Conservation (phyloP, 1,284 basidiomycete genomes). For the Marasmius tenuissimus region DNA sequence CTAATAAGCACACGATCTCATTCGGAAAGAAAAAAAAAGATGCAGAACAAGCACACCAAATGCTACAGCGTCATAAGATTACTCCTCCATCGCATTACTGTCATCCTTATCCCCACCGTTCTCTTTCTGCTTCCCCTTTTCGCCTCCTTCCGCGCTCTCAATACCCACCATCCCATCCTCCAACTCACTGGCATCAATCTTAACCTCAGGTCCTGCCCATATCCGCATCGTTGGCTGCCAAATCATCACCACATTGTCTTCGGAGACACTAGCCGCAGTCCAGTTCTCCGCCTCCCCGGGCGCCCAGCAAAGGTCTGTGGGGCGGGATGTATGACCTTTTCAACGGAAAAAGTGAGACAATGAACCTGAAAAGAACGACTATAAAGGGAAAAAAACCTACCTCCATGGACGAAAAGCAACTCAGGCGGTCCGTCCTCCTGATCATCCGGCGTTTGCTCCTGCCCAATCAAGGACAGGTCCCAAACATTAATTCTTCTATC, state of each 20-base stretch:
- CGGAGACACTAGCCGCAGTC: slow-evolving; percentile 77
- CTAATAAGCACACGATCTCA: not conserved
- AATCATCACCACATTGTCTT: slow-evolving; percentile 86
- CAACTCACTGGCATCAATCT: slow-evolving; percentile 75
- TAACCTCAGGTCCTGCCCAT: slow-evolving; percentile 82
- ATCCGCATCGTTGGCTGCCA: slow-evolving; percentile 89
- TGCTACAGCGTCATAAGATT: not conserved
- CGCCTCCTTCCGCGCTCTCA: slow-evolving; percentile 38
- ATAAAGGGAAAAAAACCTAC: slow-evolving; percentile 32
- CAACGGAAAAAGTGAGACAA: slow-evolving; percentile 3
- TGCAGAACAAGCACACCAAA: not conserved
- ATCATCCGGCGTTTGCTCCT: slow-evolving; percentile 97
- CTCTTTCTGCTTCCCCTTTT: slow-evolving; percentile 20
- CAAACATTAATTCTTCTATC: slow-evolving; percentile 95
- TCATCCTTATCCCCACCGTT: slow-evolving; percentile 17
- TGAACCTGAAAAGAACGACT: not conserved
- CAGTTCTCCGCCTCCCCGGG: slow-evolving; percentile 74
- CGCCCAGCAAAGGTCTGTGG: slow-evolving; percentile 85
- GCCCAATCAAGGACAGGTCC: slow-evolving; percentile 92
- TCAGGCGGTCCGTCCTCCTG: slow-evolving; percentile 97
- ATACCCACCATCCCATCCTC: slow-evolving; percentile 79
- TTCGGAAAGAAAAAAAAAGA: not conserved
- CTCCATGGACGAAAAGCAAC: slow-evolving; percentile 90
- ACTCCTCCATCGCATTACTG: not conserved
- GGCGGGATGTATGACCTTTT: slow-evolving; percentile 75